phyloP scores from a whole-genome alignment of 176 grass and related monocot species.

The Zoysia pacifica region DNA sequence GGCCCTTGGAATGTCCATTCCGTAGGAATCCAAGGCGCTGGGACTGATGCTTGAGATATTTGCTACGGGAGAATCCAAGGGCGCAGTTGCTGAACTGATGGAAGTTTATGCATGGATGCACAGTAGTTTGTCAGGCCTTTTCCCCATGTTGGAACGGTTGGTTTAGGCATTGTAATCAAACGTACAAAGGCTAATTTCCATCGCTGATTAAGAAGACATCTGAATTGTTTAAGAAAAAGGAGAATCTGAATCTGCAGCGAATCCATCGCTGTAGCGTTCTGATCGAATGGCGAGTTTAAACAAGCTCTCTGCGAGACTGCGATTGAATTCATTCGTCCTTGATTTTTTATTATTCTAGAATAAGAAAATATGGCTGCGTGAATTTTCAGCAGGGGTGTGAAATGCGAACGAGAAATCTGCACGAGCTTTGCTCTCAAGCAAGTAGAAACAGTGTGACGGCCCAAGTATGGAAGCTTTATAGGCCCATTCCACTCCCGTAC shows the following conservation, averaged over 20 bases:
- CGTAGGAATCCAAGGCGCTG: neutral
- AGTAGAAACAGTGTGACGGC: neutral
- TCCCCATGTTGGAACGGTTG: conserved; percentile 27
- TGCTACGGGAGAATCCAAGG: neutral
- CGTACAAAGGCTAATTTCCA: no score
- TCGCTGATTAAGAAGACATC: no score
- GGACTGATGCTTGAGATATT: neutral
- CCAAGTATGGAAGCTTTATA: neutral
- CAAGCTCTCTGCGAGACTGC: no score
- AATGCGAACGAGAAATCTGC: no score
- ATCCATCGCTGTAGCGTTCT: no score
- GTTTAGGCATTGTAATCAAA: neutral
- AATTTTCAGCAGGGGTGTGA: no score
- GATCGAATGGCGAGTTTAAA: no score
- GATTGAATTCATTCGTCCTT: no score
- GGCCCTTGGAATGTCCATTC: conserved; percentile 34
- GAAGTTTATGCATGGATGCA: neutral
- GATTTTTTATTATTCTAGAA: no score
- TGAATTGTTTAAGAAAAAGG: no score
- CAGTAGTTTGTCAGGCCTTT: neutral
- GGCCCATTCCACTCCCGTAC: neutral
- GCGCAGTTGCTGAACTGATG: conserved; percentile 2
- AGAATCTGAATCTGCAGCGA: no score
- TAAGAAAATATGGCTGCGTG: no score
- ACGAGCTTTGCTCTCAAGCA: neutral